Conservation (phyloP, 1,284 basidiomycete genomes). For the Ustilago sp. region DNA sequence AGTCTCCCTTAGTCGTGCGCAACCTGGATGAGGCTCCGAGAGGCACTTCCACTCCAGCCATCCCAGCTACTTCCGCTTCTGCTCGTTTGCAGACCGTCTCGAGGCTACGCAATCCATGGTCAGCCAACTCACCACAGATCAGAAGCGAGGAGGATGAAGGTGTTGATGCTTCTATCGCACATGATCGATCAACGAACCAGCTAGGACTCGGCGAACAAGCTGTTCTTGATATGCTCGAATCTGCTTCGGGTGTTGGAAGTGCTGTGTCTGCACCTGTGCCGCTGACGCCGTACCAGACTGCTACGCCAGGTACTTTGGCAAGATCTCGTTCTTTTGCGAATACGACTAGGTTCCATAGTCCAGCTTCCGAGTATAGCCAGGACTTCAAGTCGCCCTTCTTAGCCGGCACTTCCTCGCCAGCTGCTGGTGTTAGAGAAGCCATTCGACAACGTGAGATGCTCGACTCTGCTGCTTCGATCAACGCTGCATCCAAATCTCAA, state of each 20-base stretch:
- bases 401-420: slow-evolving; percentile 39
- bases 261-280: slow-evolving; percentile 27
- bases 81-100: slow-evolving; percentile 20
- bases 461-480: slow-evolving; percentile 22
- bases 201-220: slow-evolving; percentile 45
- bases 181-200: slow-evolving; percentile 26
- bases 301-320: slow-evolving; percentile 36
- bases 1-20: slow-evolving; percentile 41
- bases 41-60: slow-evolving; percentile 46
- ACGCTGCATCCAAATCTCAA: neutral
- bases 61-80: slow-evolving; percentile 27
- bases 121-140: slow-evolving; percentile 19
- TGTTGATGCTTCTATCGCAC: slow-evolving; percentile 46
- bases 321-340: slow-evolving; percentile 41
- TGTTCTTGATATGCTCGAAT: slow-evolving; percentile 59
- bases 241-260: slow-evolving; percentile 22
- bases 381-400: slow-evolving; percentile 39
- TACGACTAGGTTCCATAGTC: slow-evolving; percentile 32
- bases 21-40: slow-evolving; percentile 57
- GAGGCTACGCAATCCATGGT: slow-evolving; percentile 38
- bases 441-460: slow-evolving; percentile 44
- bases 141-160: slow-evolving; percentile 42
- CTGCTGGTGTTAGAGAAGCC: slow-evolving; percentile 42
- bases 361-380: slow-evolving; percentile 46
- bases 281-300: slow-evolving; percentile 35